Evolutionary conservation across 2,329 filamentous ascomycete species (phyloP).

Genomic region (Curvularia sp.): DNA sequence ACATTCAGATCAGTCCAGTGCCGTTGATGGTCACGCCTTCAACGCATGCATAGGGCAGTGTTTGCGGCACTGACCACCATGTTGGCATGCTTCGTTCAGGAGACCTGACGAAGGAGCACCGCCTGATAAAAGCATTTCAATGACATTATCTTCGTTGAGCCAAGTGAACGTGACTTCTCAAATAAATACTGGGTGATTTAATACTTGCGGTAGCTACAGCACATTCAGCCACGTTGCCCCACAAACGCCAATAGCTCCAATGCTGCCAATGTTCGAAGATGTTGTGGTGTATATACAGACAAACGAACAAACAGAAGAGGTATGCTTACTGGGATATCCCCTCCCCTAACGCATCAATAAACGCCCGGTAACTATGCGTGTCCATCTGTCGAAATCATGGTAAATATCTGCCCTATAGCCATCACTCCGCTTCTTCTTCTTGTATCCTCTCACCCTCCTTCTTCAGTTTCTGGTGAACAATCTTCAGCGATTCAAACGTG

Average conservation of each 20-base stretch:
- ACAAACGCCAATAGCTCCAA: conserved; percentile 31
- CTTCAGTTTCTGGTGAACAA: conserved; percentile 60
- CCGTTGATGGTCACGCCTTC: neutral
- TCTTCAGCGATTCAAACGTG: conserved; percentile 83
- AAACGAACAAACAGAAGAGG: conserved; percentile 26
- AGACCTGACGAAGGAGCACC: conserved; percentile 1
- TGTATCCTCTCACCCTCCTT: conserved; percentile 56
- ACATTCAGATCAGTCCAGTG: neutral
- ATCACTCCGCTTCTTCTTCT: conserved; percentile 20
- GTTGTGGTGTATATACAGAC: conserved; percentile 36
- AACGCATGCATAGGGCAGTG: neutral
- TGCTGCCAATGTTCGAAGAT: conserved; percentile 30
- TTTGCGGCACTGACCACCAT: conserved; percentile 8
- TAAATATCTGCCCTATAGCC: neutral
- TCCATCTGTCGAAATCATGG: conserved; percentile 7
- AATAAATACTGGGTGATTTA: neutral
- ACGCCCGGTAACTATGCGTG: conserved; percentile 27
- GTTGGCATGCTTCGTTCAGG: conserved; percentile 8
- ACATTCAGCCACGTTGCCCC: conserved; percentile 10
- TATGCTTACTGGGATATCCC: conserved; percentile 30
- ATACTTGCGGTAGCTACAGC: conserved; percentile 5
- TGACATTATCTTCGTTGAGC: conserved; percentile 7
- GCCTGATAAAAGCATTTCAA: conserved; percentile 2
- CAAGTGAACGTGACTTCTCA: neutral
- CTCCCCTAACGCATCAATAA: conserved; percentile 23